Evolutionary conservation across 176 grass and related monocot species (phyloP).

Genomic region (Otatea glauca): DNA sequence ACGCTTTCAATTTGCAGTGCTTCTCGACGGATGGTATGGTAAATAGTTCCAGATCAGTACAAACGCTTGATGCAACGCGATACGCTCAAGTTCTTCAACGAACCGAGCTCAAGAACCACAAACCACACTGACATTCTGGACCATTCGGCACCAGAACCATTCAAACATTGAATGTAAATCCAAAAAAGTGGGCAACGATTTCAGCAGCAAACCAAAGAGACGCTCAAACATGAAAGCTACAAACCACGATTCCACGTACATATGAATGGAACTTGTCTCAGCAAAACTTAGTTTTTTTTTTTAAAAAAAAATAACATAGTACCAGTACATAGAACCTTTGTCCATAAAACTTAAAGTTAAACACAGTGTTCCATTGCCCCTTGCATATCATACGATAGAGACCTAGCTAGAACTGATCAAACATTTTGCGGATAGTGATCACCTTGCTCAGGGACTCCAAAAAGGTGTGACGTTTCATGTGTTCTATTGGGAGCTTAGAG

Average conservation of each 20-base stretch:
- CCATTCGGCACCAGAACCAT: neutral
- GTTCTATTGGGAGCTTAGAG: slow-evolving; percentile 42
- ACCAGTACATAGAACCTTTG: slow-evolving; percentile 45
- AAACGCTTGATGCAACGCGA: neutral
- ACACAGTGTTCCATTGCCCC: slow-evolving; percentile 44
- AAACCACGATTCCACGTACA: slow-evolving; percentile 39
- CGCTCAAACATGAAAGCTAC: neutral
- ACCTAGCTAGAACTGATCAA: slow-evolving; percentile 49
- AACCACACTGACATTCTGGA: neutral
- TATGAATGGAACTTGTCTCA: slow-evolving; percentile 31
- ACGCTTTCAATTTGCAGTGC: neutral
- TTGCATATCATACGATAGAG: slow-evolving; percentile 46
- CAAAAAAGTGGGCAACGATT: no score
- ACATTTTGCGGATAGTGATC: neutral
- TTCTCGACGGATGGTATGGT: neutral
- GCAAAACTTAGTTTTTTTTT: slow-evolving; percentile 42
- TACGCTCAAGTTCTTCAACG: neutral
- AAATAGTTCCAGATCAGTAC: neutral
- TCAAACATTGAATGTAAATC: neutral
- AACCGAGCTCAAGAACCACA: no score
- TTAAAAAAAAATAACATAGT: slow-evolving; percentile 39
- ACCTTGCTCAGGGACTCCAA: neutral
- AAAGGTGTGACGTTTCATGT: slow-evolving; percentile 23
- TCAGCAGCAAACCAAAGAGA: neutral
- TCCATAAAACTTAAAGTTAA: slow-evolving; percentile 42